Evolutionary conservation across 176 grass and related monocot genomes (phyloP), one percentile per base, ranked within the genome.

Genomic region (Aechmea fasciata): DNA sequence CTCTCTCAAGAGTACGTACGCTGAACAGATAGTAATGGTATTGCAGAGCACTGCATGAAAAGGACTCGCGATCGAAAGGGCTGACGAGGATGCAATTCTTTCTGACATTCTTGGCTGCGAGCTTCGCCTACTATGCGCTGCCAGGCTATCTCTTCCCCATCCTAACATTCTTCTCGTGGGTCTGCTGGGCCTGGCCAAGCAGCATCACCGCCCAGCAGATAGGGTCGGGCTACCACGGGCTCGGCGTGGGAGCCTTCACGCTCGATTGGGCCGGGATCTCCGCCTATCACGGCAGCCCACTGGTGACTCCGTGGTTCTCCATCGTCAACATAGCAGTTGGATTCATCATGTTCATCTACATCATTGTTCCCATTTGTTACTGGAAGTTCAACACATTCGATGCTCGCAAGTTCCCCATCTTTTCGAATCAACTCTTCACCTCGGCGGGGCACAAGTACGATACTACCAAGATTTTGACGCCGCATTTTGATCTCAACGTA

Each of bases 361-460:
- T 97, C 68, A 90, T 97, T 51, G 77, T 97, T 22, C 94, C 94
- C 47, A 41, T 97, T 51, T 93, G 94, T 81, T 97, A 97, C 71
- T 97, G 94, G 94, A 84, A 74, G 71, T 97, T 77, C 80, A 81
- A 92, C 86, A 93, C 94, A 13, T 97, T 97, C 62, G 94, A 92
- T 74, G 94, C 94, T 5, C 68, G 84, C 18, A 77, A 66, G 52
- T 97, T 93, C 64, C 94, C 94, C 3, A 90, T 97, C 69, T 97
- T 97, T 80, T 97, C 94, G 64, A 97, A 97, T 72, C 86, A 92
- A 83, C 84, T 97, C 69, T 97, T 97, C 81, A 97, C 89, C 3
- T 24, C 84, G 2, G 18, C 83, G 0, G 89, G 94, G 6, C 82
- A 93, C 52, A 92, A 79, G 61, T 97, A 97, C 66, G 94, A 97